phyloP scores from a whole-genome alignment of 352 stramenopile species.

The Globisporangium parvum region DNA sequence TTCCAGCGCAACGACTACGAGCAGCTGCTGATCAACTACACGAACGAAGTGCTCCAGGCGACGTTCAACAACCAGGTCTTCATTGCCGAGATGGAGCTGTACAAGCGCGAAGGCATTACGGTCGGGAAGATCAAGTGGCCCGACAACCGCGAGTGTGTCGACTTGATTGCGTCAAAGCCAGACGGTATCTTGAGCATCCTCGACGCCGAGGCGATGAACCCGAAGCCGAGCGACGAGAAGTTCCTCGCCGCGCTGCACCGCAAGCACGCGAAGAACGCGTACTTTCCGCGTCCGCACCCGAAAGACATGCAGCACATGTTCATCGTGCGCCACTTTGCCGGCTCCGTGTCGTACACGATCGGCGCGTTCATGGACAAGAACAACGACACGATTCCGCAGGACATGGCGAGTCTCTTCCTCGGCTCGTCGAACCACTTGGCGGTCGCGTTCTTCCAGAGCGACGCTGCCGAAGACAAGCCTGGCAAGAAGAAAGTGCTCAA shows the following conservation, averaged over 20 bases:
- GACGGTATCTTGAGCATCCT: constrained; percentile 78
- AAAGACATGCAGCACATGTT: constrained; percentile 90
- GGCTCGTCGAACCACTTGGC: constrained; percentile 60
- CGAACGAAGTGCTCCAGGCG: constrained; percentile 83
- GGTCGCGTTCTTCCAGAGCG: constrained; percentile 60
- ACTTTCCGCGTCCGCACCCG: constrained; percentile 80
- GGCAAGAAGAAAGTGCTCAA: constrained; percentile 81
- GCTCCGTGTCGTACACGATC: constrained; percentile 86
- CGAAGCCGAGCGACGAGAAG: constrained; percentile 86
- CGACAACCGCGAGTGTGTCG: constrained; percentile 89
- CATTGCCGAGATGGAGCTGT: constrained; percentile 87
- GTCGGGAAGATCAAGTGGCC: constrained; percentile 88
- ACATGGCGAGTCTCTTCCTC: constrained; percentile 81
- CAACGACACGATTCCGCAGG: constrained; percentile 83
- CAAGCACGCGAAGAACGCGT: constrained; percentile 78
- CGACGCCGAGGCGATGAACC: constrained; percentile 87
- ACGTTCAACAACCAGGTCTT: constrained; percentile 90
- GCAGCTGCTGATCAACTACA: constrained; percentile 89
- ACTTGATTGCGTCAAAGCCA: constrained; percentile 80
- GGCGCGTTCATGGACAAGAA: constrained; percentile 90
- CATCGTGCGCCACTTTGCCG: constrained; percentile 87
- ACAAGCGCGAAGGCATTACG: constrained; percentile 88
- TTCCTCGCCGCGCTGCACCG: constrained; percentile 81
- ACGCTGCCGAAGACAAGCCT: constrained; percentile 34
- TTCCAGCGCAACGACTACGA: constrained; percentile 91